Base-by-base conservation (phyloP, 2,329 filamentous ascomycete genomes). In the Monosporascus sp. region DNA sequence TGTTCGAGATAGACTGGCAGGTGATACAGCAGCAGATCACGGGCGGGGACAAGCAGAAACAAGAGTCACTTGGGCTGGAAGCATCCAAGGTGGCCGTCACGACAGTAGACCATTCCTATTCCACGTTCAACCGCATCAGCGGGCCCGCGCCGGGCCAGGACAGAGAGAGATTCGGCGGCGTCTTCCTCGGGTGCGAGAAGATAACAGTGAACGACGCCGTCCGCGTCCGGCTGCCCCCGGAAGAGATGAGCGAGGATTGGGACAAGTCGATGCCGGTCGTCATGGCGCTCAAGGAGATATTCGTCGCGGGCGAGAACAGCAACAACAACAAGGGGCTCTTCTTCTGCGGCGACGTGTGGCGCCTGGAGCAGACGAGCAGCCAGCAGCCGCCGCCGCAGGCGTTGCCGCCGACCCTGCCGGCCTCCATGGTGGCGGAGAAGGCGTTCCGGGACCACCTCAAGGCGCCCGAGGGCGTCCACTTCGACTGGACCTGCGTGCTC, bases 101-200 rank as follows among this genome's bases (percentile, higher is more conserved):
- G 18, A 76, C 74, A 53, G 72, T 79, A 27, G 76, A 79, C 54
- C 70, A 72, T 51, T 76, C 75, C 2, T 78, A 71, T 61, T 79
- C 76, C 0, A 66, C 77, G n/a, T 80, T 78, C 66, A 75, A 66
- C 67, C 15, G 67, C 62, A 20, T 63, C 68, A 17, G 62, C 56
- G 3, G 65, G 65, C 38, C 68, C 65, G 39, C 52, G 58, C 43
- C 67, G 7, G 37, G 64, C 20, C 62, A 62, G 45, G 39, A 35
- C 51, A 71, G 51, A 70, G 64, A 65, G 2, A 60, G 66, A 9
- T 79, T 74, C 58, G 74, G 73, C 48, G 77, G 77, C 25, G 70
- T 76, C 39, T 80, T 80, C 62, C 69, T 80, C 11, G 77, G 77
- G 37, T 75, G 76, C 6, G 77, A 80, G 59, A 74, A 77, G 45